Conservation (phyloP, 1,284 basidiomycete genomes). For the Cutaneotrichosporon cavernicola region DNA sequence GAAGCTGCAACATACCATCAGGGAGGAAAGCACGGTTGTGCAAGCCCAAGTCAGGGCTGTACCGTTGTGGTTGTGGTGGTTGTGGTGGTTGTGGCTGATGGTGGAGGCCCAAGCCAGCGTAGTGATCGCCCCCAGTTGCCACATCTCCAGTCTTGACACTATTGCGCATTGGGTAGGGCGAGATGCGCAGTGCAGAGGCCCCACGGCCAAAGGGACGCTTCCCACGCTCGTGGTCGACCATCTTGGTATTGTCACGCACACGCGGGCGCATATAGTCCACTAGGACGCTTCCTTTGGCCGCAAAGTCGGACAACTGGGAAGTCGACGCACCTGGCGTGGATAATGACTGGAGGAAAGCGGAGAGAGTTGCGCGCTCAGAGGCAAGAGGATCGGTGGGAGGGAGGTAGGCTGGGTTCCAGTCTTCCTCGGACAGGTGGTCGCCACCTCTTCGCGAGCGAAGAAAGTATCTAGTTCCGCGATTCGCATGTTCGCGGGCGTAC, state of each 20-base stretch:
- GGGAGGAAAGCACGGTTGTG: conserved; percentile 5
- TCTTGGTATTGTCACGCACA: conserved; percentile 12
- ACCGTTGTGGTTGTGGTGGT: conserved; percentile 1
- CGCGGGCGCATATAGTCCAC: not conserved
- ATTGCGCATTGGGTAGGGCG: conserved; percentile 4
- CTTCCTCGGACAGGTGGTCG: conserved; percentile 40
- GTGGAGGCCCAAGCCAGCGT: not conserved
- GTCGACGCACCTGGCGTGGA: not conserved
- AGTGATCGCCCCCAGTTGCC: not conserved
- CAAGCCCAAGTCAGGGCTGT: not conserved
- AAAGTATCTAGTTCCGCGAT: conserved; percentile 34
- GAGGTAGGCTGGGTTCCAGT: conserved; percentile 12
- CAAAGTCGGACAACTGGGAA: not conserved
- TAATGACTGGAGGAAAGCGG: conserved; percentile 1
- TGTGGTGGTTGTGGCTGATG: not conserved
- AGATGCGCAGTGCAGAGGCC: conserved; percentile 4
- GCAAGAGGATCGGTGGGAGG: conserved; percentile 5
- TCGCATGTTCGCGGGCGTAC: conserved; percentile 10
- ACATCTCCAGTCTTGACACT: not conserved
- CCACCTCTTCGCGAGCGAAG: conserved; percentile 36
- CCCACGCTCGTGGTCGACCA: conserved; percentile 12
- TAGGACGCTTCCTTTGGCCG: conserved; percentile 1
- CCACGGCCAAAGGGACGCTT: conserved; percentile 2
- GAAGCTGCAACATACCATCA: conserved; percentile 2
- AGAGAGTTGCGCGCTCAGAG: not conserved